Percentiles rank a stretch among this genome's conserved stretches.
These are phyloP conservation scores for Xylaria sp. DNA, from an alignment of 495 filamentous ascomycete species.

Conservation along the genomic window DNA sequence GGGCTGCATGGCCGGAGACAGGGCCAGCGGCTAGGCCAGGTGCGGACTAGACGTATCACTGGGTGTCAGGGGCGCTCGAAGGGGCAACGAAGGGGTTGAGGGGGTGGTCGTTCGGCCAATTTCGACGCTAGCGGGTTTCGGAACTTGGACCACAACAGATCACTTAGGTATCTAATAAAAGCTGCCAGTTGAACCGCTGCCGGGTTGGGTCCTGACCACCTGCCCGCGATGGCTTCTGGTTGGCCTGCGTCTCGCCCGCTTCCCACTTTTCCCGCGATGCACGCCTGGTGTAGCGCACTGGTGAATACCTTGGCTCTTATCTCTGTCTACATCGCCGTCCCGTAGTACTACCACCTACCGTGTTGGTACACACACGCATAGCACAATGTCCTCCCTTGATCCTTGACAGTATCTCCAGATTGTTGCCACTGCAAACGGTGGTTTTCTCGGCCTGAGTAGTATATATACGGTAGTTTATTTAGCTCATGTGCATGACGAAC, in stretches of 20 bases:
- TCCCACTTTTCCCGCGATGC: neutral
- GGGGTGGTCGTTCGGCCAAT: constrained; percentile 32
- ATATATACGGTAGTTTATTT: constrained; percentile 9
- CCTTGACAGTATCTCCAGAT: neutral
- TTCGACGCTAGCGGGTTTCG: constrained; percentile 40
- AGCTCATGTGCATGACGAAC: constrained; percentile 1
- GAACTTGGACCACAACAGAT: constrained; percentile 31
- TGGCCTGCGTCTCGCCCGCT: neutral
- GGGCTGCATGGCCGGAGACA: neutral
- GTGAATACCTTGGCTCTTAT: neutral
- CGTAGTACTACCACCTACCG: constrained; percentile 18
- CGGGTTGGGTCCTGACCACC: constrained; percentile 1
- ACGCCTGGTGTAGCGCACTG: neutral
- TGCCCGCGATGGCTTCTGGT: neutral
- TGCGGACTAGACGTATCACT: neutral
- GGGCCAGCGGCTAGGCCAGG: constrained; percentile 1
- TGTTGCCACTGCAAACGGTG: constrained; percentile 1
- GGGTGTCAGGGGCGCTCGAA: constrained; percentile 9
- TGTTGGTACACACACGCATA: constrained; percentile 16
- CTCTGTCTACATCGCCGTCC: neutral
- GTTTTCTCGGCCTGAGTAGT: neutral
- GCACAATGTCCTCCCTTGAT: neutral
- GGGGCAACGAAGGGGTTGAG: constrained; percentile 13
- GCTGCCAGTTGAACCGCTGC: constrained; percentile 12
- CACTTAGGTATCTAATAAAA: constrained; percentile 16